Base-by-base conservation (phyloP, 1,139 yeast species). In the Hansenula anomala region DNA sequence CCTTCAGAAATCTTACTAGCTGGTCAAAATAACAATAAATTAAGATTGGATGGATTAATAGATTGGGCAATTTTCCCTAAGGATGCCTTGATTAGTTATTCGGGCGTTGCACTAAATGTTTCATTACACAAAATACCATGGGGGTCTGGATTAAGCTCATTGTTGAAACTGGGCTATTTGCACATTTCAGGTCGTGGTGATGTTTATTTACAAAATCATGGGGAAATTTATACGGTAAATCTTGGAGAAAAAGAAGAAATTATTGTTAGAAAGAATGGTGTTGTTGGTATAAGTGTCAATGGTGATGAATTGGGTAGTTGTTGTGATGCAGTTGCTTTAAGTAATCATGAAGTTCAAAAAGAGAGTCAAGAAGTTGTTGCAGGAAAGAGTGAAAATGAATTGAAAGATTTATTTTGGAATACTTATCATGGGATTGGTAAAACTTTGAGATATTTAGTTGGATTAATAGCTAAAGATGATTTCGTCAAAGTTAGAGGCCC, bases 31-130 rank as follows among this genome's bases (percentile, higher is more conserved):
- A 32, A 17, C 16, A 32, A 32, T 24, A 32, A 24, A 17, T 45
- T 80, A 28, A 48, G 62, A 6, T 55, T 80, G 40, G 83, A 80
- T 46, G 87, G 87, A 1, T 60, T 72, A 1, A 59, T 59, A 20
- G 87, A 80, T 49, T 80, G 85, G 84, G 82, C 82, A 1, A 44
- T 80, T 4, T 61, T 80, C 34, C 63, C 71, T 33, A 60, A 64
- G 4, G 54, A 63, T 12, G 67, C 78, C 0, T 55, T 80, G 22
- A 76, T 75, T 37, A 73, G 69, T 1, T 76, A 68, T 46, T 58
- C 73, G 3, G 86, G 86, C 1, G 64, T 69, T 26, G 67, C 80
- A 1, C 58, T 79, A 34, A 53, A 59, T 14, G 54, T 76, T 3
- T 56, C 60, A 1, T 57, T 66, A 38, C 59, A 58, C 30, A 43